Evolutionary conservation across 805 yeast genomes (phyloP), one percentile per base, ranked within the genome.

Genomic region (Barnettozyma wickerhamii): DNA sequence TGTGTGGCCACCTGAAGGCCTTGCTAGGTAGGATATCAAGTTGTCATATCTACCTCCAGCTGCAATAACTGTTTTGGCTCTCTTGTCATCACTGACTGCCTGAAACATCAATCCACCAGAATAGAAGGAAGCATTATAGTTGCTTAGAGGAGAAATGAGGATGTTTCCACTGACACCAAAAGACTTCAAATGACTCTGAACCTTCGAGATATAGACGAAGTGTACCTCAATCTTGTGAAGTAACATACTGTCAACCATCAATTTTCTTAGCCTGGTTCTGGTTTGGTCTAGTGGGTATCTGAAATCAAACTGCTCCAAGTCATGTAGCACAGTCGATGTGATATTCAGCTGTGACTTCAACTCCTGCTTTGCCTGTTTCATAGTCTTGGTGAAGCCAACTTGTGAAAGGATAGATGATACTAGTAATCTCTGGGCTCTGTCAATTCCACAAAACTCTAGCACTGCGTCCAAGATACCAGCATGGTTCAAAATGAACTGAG

Each of bases 21-120:
- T 79, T 0, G 91, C 75, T 45, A 88, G 71, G 14, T 80, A 71
- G 3, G 77, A 67, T 12, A 89, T 75, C 48, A 93, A 68, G 17
- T 70, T 67, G 53, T 91, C 98, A 56, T 89, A 93, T 30, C 99
- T 69, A 3, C 99, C 99, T 33, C 99, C 99, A 0, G 93, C 91
- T 13, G 93, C 93, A 30, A 93, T 66, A 24, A 82, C 47, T 30
- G 58, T 66, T 49, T 42, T 55, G 67, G 66, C 52, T 58, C 55
- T 70, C 46, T 79, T 81, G 40, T 86, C 84, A 48, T 79, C 75
- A 2, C 7, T 15, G 20, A 88, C 75, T 0, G 85, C 87, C 51
- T 88, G 95, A 58, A 91, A 93, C 95, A 93, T 88, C 2, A 90
- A 64, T 0, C 95, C 95, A 14, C 80, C 79, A 29, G 72, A 68